Evolutionary conservation across 2,329 filamentous ascomycete species (phyloP), one percentile per base, ranked within the genome.

Genomic region (Akanthomyces uredinophilus): DNA sequence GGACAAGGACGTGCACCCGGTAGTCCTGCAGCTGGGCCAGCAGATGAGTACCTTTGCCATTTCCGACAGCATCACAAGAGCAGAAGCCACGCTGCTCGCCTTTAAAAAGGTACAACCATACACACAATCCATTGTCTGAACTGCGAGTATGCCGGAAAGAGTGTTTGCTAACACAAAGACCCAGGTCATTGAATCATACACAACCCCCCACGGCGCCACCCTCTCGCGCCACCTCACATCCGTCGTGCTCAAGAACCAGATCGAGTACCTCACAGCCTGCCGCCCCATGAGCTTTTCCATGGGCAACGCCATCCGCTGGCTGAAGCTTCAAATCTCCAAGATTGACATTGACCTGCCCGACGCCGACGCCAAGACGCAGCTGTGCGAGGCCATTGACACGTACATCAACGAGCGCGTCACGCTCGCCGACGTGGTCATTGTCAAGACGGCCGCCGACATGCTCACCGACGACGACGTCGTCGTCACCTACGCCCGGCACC

Each of bases 271-370:
- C 64, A 91, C 91, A 64, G 92, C 92, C 67, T 97, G 93, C 71
- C 88, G 95, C n/a, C 93, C 95, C 39, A 90, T 99, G 77, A 96
- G 91, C 67, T 95, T 96, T 75, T 92, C 91, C 65, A 96, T 98
- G 88, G 95, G 95, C 64, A 99, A 98, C 74, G 92, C 92, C 41
- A 96, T 99, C 72, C 87, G 95, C 60, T 94, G 92, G 82, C 83
- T 99, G 55, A 99, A 99, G 79, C 86, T 96, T 53, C 87, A 92
- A 70, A 94, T 99, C 71, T 90, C 91, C 69, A 92, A 92, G 68
- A 88, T 97, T 63, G 92, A 97, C 69, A 92, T 94, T 46, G 90
- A 93, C 68, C 85, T 89, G 1, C 87, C 91, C 35, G 94, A 99
- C 72, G 78, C 85, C 22, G 87, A 91, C 53, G 93, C 93, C 29